phyloP scores from a whole-genome alignment of 2,329 filamentous ascomycete species.

The Juglanconis sp. region DNA sequence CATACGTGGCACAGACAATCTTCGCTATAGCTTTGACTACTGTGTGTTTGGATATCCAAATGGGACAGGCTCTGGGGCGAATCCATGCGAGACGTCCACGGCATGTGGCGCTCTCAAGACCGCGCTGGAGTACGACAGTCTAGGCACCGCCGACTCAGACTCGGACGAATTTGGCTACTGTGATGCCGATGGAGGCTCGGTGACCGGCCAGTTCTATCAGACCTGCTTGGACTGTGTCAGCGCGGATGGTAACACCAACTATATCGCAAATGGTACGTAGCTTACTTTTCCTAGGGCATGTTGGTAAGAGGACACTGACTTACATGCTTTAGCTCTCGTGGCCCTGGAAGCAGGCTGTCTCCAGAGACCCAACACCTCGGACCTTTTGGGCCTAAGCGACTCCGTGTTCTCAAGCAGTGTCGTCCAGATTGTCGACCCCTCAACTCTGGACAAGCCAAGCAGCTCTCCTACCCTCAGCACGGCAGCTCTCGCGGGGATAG shows the following conservation, averaged over 20 bases:
- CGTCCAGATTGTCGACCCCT: slow-evolving; percentile 19
- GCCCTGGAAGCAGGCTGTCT: slow-evolving; percentile 50
- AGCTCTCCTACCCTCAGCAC: slow-evolving; percentile 2
- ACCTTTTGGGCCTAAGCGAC: slow-evolving; percentile 38
- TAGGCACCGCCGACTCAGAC: not conserved
- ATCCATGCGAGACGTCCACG: slow-evolving; percentile 48
- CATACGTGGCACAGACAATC: slow-evolving; percentile 42
- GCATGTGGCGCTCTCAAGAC: slow-evolving; percentile 46
- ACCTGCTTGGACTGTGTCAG: slow-evolving; percentile 45
- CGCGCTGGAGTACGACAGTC: slow-evolving; percentile 38
- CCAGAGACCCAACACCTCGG: slow-evolving; percentile 40
- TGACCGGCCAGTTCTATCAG: slow-evolving; percentile 32
- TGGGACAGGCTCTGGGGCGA: slow-evolving; percentile 39
- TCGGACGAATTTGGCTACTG: slow-evolving; percentile 13
- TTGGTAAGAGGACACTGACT: not conserved
- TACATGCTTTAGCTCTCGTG: slow-evolving; percentile 39
- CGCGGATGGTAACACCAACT: slow-evolving; percentile 38
- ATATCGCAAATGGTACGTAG: slow-evolving; percentile 49
- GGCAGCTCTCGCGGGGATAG: slow-evolving; percentile 41
- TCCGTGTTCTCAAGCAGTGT: slow-evolving; percentile 40
- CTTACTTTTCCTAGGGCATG: too few relatives aligned
- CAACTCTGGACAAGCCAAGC: not conserved
- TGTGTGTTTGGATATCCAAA: slow-evolving; percentile 53
- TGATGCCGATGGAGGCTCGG: slow-evolving; percentile 33
- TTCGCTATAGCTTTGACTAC: slow-evolving; percentile 49